Evolutionary conservation across 768 basidiomycete genomes (phyloP).

Genomic region (Steccherinum ochraceum): DNA sequence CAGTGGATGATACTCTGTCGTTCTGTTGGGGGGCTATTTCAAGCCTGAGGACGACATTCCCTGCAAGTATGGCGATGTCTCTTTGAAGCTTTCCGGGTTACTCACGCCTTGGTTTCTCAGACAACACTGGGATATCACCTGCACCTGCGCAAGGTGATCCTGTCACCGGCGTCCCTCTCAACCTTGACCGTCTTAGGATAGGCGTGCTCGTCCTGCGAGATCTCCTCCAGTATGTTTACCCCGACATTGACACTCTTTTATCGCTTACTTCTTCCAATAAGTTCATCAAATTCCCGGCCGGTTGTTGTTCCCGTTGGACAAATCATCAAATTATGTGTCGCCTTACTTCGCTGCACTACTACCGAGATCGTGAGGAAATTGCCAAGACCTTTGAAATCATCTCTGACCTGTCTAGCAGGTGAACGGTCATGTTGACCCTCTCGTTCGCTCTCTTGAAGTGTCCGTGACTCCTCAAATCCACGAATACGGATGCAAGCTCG

Average conservation of each 20-base stretch:
- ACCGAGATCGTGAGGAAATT: conserved; percentile 42
- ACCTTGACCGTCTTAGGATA: conserved; percentile 55
- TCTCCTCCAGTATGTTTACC: conserved; percentile 31
- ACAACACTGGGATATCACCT: conserved; percentile 10
- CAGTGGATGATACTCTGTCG: conserved; percentile 59
- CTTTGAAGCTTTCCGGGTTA: neutral
- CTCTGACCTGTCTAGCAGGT: conserved; percentile 31
- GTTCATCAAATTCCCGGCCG: conserved; percentile 51
- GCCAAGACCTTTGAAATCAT: conserved; percentile 4
- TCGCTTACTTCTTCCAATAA: conserved; percentile 24
- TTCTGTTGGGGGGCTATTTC: conserved; percentile 62
- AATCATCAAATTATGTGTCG: conserved; percentile 44
- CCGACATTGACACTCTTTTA: conserved; percentile 1
- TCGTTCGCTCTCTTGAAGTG: conserved; percentile 48
- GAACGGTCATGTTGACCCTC: conserved; percentile 43
- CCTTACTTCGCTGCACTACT: conserved; percentile 37
- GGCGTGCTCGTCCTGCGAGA: conserved; percentile 44
- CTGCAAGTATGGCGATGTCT: conserved; percentile 31
- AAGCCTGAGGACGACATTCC: conserved; percentile 55
- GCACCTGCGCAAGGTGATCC: conserved; percentile 37
- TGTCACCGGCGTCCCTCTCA: conserved; percentile 42
- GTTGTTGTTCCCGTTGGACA: conserved; percentile 66
- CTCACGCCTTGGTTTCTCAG: neutral
- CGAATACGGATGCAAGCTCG: conserved; percentile 44
- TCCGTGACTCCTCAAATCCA: conserved; percentile 45